Evolutionary conservation across 2,329 filamentous ascomycete species (phyloP).

Genomic region (Amylocarpus encephaloides): DNA sequence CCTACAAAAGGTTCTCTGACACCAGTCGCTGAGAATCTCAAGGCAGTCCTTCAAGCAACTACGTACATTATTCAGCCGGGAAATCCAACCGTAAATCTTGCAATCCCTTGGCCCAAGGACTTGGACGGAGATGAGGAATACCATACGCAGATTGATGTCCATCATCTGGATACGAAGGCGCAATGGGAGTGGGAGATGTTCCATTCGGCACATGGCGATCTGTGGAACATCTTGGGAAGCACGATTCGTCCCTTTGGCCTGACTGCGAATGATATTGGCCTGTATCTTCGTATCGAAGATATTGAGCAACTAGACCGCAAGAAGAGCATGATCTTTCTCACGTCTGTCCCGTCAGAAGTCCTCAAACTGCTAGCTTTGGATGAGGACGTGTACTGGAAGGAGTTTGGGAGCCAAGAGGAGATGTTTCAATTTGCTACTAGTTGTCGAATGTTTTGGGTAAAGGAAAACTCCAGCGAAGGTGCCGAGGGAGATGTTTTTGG

Average conservation of each 20-base stretch:
- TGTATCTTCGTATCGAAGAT: conserved; percentile 62
- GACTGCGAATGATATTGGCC: conserved; percentile 54
- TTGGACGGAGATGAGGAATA: conserved; percentile 12
- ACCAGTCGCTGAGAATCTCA: conserved; percentile 4
- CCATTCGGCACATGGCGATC: conserved; percentile 65
- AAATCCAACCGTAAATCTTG: conserved; percentile 40
- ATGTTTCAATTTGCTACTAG: conserved; percentile 56
- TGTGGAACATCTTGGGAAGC: conserved; percentile 59
- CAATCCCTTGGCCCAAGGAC: conserved; percentile 46
- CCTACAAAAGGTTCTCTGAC: conserved; percentile 27
- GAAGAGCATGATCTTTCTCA: conserved; percentile 51
- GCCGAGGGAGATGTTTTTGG: conserved; percentile 12
- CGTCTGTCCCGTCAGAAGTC: conserved; percentile 46
- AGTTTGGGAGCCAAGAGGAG: conserved; percentile 48
- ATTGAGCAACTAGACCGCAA: conserved; percentile 55
- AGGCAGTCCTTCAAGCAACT: conserved; percentile 40
- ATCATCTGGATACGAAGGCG: conserved; percentile 40
- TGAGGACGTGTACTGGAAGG: conserved; percentile 41
- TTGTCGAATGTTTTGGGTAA: conserved; percentile 52
- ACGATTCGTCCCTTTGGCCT: conserved; percentile 60
- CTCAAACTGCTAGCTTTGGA: conserved; percentile 60
- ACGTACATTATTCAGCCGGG: conserved; percentile 29
- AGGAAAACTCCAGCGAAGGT: conserved; percentile 11
- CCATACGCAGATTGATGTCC: conserved; percentile 65
- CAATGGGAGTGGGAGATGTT: conserved; percentile 59